These are phyloP conservation scores for Mucor velutinosus DNA, from an alignment of 371 early-diverging fungal species.

Conservation along the genomic window DNA sequence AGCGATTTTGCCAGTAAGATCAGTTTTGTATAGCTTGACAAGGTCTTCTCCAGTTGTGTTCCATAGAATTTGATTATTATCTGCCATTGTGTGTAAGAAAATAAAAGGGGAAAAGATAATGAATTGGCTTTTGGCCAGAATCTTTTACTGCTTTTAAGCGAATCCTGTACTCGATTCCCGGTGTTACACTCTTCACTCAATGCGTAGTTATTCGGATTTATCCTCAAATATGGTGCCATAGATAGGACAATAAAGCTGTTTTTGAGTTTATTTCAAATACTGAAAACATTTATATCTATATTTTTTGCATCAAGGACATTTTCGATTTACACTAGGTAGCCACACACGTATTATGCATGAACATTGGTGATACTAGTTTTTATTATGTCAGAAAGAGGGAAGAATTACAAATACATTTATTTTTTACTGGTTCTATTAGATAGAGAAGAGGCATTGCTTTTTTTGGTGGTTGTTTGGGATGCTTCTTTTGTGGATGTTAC, in stretches of 20 bases:
- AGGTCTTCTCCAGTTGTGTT: background rate
- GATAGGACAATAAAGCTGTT: no score
- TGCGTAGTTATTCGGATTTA: no score
- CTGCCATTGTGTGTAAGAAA: background rate
- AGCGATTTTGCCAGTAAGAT: conserved; percentile 61
- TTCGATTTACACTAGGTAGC: no score
- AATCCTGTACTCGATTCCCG: background rate
- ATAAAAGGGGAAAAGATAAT: background rate
- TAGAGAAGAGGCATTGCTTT: background rate
- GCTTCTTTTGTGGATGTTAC: background rate
- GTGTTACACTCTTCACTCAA: background rate
- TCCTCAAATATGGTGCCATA: no score
- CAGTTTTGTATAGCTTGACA: conserved; percentile 18
- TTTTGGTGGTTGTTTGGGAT: background rate
- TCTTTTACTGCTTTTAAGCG: background rate
- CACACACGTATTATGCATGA: background rate
- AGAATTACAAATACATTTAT: background rate
- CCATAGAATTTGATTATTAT: background rate
- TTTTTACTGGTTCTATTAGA: background rate
- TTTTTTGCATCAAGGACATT: no score
- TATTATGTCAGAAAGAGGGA: background rate
- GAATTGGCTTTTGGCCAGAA: background rate
- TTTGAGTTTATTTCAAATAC: no score
- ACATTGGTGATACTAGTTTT: background rate
- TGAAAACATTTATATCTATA: no score